phyloP scores from a whole-genome alignment of 148 eudicot species.

The Tetragonia tetragonoides region DNA sequence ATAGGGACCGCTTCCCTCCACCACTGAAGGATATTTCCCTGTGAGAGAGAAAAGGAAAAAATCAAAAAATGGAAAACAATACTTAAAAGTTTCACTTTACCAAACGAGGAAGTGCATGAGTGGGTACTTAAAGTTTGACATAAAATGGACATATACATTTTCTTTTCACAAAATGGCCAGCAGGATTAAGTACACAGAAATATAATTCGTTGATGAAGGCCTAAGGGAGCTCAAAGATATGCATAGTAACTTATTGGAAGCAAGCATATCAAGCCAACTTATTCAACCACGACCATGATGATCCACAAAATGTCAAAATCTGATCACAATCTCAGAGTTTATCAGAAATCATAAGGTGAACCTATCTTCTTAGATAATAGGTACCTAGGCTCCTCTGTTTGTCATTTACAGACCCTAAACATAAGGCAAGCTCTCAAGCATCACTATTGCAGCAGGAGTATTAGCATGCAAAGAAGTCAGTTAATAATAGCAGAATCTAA shows the following conservation, averaged over 20 bases:
- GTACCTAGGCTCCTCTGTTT: not conserved
- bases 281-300: no score
- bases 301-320: no score
- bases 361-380: not conserved
- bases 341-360: not conserved
- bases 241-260: no score
- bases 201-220: no score
- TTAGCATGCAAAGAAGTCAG: not conserved
- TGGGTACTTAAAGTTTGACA: no score
- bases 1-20: constrained; percentile 54
- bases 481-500: not conserved
- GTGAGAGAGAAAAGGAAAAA: constrained; percentile 1
- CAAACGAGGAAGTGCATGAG: no score
- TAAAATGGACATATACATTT: no score
- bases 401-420: not conserved
- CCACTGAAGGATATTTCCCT: constrained; percentile 74
- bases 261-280: no score
- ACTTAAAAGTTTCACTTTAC: not conserved
- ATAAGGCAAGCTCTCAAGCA: not conserved
- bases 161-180: no score
- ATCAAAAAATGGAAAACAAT: not conserved
- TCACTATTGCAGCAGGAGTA: not conserved
- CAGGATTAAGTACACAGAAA: no score
- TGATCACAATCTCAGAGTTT: no score
- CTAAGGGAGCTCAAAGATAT: no score